Percentiles rank a stretch among this genome's conserved stretches.
Conservation (phyloP, 2,329 filamentous ascomycete species). For the Trichoderma pleuroti region DNA sequence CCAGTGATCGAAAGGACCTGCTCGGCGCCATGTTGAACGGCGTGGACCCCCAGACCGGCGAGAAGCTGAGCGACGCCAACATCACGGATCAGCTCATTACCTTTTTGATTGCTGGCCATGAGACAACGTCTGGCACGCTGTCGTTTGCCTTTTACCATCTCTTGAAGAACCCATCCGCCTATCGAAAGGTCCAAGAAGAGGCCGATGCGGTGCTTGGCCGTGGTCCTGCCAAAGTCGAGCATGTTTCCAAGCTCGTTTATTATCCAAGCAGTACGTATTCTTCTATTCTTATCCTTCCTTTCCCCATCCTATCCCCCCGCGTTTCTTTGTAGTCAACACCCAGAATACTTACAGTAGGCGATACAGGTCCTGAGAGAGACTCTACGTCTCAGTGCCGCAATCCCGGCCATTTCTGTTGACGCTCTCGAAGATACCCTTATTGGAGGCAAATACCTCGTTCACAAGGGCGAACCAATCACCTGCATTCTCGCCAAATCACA, state of each 20-base stretch:
- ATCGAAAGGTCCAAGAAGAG: constrained; percentile 61
- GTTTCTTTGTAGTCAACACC: not conserved
- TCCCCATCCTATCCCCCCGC: not conserved
- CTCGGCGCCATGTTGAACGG: constrained; percentile 67
- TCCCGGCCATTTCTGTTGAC: constrained; percentile 53
- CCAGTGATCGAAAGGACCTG: constrained; percentile 60
- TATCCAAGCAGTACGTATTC: constrained; percentile 50
- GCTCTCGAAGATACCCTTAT: constrained; percentile 53
- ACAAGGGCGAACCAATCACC: constrained; percentile 48
- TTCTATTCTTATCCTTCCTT: not conserved
- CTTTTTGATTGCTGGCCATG: constrained; percentile 67
- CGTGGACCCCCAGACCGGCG: constrained; percentile 63
- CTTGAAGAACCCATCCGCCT: constrained; percentile 58
- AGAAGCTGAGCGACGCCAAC: constrained; percentile 58
- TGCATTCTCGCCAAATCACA: constrained; percentile 54
- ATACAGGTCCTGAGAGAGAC: constrained; percentile 58
- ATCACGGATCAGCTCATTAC: constrained; percentile 71
- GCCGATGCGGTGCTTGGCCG: constrained; percentile 63
- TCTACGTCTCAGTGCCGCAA: constrained; percentile 59
- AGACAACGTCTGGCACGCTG: constrained; percentile 66
- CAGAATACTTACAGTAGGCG: not conserved
- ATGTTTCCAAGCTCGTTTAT: constrained; percentile 63
- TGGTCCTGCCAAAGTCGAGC: constrained; percentile 55
- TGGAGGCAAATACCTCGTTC: constrained; percentile 58
- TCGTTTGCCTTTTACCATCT: constrained; percentile 64